Percentiles rank a stretch among this genome's conserved stretches.
Conservation (phyloP, 2,329 filamentous ascomycete genomes). For the Pseudogymnoascus destructans region DNA sequence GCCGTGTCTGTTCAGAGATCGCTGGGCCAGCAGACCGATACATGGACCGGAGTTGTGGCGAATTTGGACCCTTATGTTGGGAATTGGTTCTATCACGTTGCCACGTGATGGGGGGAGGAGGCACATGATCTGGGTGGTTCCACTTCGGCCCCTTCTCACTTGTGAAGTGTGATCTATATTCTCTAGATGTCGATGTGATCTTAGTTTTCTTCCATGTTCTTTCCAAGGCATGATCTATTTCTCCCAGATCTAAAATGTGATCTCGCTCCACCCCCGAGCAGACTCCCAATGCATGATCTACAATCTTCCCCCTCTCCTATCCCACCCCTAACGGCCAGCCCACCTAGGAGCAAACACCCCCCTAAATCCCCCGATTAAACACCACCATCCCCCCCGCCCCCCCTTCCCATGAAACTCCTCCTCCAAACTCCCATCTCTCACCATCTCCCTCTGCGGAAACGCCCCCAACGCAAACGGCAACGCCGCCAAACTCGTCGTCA, state of each 20-base stretch:
- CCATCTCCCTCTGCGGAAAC: conserved; percentile 82
- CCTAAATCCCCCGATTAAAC: conserved; percentile 84
- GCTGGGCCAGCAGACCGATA: not conserved
- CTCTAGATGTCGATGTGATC: not conserved
- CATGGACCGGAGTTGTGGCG: not conserved
- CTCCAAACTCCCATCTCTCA: conserved; percentile 65
- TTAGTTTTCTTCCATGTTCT: not conserved
- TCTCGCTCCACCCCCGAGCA: not conserved
- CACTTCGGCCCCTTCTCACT: not conserved
- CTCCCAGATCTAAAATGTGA: not conserved
- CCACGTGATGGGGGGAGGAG: not conserved
- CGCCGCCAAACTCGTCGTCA: conserved; percentile 76
- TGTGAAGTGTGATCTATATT: not conserved
- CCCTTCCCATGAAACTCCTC: conserved; percentile 74
- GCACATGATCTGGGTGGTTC: not conserved
- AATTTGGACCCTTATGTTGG: not conserved
- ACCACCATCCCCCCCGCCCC: conserved; percentile 73
- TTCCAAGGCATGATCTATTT: not conserved
- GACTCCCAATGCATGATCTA: not conserved
- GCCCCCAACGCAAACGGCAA: conserved; percentile 80
- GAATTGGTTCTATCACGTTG: not conserved
- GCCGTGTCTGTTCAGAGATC: not conserved
- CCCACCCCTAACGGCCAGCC: not conserved
- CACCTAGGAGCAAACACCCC: not conserved
- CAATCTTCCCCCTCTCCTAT: not conserved